Evolutionary conservation across 257 asterid genomes (phyloP), one percentile per base, ranked within the genome.

Genomic region (Thymus mandschuricus): DNA sequence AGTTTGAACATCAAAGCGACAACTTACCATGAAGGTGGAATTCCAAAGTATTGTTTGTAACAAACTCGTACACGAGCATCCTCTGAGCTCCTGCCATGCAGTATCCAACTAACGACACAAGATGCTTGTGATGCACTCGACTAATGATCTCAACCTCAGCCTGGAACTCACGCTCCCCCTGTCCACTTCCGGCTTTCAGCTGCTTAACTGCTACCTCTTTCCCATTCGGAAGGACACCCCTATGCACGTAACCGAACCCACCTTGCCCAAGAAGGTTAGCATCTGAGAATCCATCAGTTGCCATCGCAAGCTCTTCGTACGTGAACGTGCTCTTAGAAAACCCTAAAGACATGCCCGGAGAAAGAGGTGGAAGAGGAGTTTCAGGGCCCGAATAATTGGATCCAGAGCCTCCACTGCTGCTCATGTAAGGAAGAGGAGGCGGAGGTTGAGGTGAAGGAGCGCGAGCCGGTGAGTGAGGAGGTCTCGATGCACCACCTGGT

Each of bases 101-200:
- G 71, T 94, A 94, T n/a, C 99, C 99, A 44, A 94, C 98, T 72
- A 94, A 83, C 4, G 99, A 89, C 68, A 94, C 98, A 1, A 94
- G 96, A 80, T 94, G 97, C 72, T 84, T 91, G 76, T 94, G 97
- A 83, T 94, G 99, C 62, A 94, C 99, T 72, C 97, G 76, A 78
- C 98, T 94, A 38, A 94, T 94, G 64, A 91, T 94, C 82, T 94
- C 98, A 40, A 94, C 97, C 84, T 94, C 98, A 7, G 98, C 98
- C 65, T 86, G 96, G 73, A 92, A 92, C 48, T 93, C 97, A 4
- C 96, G 88, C 57, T 93, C 98, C 40, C 98, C 98, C 67, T 91
- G 98, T 43, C 96, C 96, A 64, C 98, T 94, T 29, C 96, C 99
- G n/a, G 89, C 92, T 80, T 94, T 91, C 0, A 91, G 85, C 81